Evolutionary conservation across 2,329 filamentous ascomycete species (phyloP), one percentile per base, ranked within the genome.

Genomic region (Clonostachys sp.): DNA sequence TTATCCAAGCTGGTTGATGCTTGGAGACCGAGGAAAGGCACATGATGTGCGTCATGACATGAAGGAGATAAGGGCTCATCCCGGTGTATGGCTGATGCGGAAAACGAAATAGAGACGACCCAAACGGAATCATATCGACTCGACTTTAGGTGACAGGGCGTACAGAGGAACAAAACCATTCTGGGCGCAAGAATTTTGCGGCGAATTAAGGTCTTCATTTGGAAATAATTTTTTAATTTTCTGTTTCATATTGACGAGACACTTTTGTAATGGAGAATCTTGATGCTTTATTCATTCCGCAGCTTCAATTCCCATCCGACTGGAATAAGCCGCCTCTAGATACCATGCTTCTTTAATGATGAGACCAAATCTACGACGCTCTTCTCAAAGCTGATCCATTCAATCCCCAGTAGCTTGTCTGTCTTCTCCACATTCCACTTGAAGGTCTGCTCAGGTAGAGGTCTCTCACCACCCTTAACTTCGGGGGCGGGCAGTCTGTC

Each of bases 321-420:
- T 10, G 13, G 41, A 42, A 20, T 20, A 24, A 42, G n/a, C 9
- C 8, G 7, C 30, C 16, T 38, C 51, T 44, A 66, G 30, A 59
- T 55, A 1, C 57, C 59, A 44, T 71, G 59, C n/a, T 58, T 60
- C 62, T 86, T 75, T 57, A 90, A 62, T 34, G 78, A 84, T 64
- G 80, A 80, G 16, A 87, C 74, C 7, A 83, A 75, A 57, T 89
- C 86, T 6, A 75, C 69, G 30, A 86, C 71, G 30, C 71, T 77
- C 65, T 84, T 72, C 62, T 89, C 83, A 34, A 89, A 57, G 5
- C 67, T 61, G 52, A 70, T 80, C 72, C 80, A 89, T 50, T 85
- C 66, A 44, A 87, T 73, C 1, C 81, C 83, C 49, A 89, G 62
- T 42, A 84, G 55, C 57, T 81, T 73, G 24, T 74, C 77, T 2